Conservation (phyloP, 2,329 filamentous ascomycete species). For the Ophiostoma ulmi region DNA sequence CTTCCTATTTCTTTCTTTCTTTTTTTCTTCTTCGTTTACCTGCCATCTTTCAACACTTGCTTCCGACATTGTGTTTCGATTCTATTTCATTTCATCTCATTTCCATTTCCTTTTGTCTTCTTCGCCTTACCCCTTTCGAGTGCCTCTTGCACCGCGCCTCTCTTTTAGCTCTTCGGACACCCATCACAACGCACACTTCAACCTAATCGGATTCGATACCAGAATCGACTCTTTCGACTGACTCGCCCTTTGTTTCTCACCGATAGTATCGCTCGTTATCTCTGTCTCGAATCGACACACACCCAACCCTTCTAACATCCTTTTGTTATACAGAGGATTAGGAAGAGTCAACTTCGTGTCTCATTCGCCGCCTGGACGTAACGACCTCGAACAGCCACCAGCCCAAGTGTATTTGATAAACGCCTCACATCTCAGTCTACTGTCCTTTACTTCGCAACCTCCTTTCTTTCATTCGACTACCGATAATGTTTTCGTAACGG, state of each 20-base stretch:
- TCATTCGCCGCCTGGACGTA: neutral
- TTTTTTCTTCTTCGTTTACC: neutral
- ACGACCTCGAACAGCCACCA: neutral
- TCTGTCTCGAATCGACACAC: slow-evolving; percentile 1
- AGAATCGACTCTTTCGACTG: neutral
- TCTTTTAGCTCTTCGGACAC: slow-evolving; percentile 20
- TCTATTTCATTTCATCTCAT: neutral
- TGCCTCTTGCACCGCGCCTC: slow-evolving; percentile 23
- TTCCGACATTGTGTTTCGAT: neutral
- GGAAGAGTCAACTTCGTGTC: slow-evolving; percentile 1
- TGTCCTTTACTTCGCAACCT: neutral
- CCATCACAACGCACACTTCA: slow-evolving; percentile 1
- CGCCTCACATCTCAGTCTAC: neutral
- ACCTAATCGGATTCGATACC: neutral
- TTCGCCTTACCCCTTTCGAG: slow-evolving; percentile 10
- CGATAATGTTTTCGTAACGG: slow-evolving; percentile 18
- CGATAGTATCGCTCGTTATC: neutral
- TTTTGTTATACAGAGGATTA: neutral
- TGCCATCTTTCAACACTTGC: slow-evolving; percentile 5
- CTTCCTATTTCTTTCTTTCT: neutral
- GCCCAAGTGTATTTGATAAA: neutral
- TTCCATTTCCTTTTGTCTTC: neutral
- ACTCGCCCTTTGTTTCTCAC: neutral
- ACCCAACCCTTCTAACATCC: neutral
- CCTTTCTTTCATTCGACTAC: neutral